These are phyloP conservation scores for Drosera spatulata DNA, from an alignment of 179 eudicot species.

Conservation along the genomic window DNA sequence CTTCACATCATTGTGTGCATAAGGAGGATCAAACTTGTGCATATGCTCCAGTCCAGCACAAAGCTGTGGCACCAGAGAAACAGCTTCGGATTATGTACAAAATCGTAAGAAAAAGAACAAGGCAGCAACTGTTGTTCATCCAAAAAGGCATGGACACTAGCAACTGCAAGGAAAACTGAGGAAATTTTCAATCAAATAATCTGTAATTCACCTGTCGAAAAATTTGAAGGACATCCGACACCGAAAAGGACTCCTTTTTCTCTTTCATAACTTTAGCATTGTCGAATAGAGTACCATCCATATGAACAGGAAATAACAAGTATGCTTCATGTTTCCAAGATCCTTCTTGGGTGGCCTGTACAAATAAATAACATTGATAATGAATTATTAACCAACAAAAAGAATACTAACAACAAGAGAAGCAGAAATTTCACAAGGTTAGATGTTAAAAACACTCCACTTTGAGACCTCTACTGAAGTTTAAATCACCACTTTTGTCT, in stretches of 20 bases:
- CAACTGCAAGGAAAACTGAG: too few species aligned
- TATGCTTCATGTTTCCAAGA: slow-evolving; percentile 91
- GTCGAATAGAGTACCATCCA: slow-evolving; percentile 91
- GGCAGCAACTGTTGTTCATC: too few species aligned
- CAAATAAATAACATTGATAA: not conserved
- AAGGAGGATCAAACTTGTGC: slow-evolving; percentile 84
- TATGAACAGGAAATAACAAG: slow-evolving; percentile 85
- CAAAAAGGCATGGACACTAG: too few species aligned
- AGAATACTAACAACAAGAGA: not conserved
- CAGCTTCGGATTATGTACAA: not conserved
- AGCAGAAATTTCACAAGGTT: not conserved
- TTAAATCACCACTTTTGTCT: too few species aligned
- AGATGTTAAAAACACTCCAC: not conserved
- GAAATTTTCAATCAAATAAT: not conserved
- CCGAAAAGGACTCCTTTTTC: slow-evolving; percentile 72
- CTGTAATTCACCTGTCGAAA: slow-evolving; percentile 66
- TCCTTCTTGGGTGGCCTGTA: slow-evolving; percentile 55
- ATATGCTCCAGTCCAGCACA: slow-evolving; percentile 94
- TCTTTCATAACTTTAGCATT: slow-evolving; percentile 54
- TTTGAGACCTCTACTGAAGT: not conserved
- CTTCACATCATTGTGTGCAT: slow-evolving; percentile 96
- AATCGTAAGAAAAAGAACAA: too few species aligned
- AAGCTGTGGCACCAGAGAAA: slow-evolving; percentile 33
- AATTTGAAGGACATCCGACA: slow-evolving; percentile 77
- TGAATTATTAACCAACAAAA: not conserved